A percentile compares a stretch with the other conserved stretches of the same genome.
Conservation (phyloP, 257 asterid species). For the Pogostemon cablin region DNA sequence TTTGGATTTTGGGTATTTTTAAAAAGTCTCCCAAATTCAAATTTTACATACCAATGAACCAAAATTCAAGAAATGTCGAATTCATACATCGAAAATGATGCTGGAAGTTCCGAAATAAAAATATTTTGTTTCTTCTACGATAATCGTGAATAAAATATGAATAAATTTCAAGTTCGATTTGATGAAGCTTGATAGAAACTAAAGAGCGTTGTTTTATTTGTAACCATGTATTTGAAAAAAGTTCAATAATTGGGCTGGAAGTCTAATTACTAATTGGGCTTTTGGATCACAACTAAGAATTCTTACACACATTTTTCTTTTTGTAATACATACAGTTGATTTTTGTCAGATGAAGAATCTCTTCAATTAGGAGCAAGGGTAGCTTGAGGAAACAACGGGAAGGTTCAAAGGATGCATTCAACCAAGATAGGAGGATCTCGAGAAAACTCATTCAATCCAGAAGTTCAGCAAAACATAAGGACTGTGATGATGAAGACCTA, state of each 20-base stretch:
- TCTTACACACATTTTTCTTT: too few relatives aligned
- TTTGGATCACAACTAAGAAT: background rate
- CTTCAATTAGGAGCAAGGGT: conserved; percentile 83
- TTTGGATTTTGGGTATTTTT: too few relatives aligned
- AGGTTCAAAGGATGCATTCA: conserved; percentile 47
- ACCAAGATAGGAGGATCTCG: conserved; percentile 85
- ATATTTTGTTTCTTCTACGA: background rate
- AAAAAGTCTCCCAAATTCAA: too few relatives aligned
- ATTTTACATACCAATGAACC: background rate
- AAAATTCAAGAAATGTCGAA: background rate
- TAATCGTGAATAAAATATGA: background rate
- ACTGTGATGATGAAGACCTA: conserved; percentile 54
- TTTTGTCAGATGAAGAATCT: conserved; percentile 52
- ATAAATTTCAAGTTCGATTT: background rate
- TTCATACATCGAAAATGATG: conserved; percentile 38
- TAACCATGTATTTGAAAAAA: conserved; percentile 27
- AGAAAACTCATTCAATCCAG: conserved; percentile 70
- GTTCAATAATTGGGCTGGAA: conserved; percentile 21
- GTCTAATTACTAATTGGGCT: conserved; percentile 6
- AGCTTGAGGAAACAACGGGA: conserved; percentile 42
- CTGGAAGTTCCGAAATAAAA: conserved; percentile 18
- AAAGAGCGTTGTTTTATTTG: conserved; percentile 34
- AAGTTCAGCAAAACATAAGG: conserved; percentile 63
- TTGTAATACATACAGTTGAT: too few relatives aligned
- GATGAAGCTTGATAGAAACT: conserved; percentile 21